Percentiles rank a stretch among this genome's conserved stretches.
Conservation (phyloP, 768 basidiomycete genomes). For the Russula earlei region DNA sequence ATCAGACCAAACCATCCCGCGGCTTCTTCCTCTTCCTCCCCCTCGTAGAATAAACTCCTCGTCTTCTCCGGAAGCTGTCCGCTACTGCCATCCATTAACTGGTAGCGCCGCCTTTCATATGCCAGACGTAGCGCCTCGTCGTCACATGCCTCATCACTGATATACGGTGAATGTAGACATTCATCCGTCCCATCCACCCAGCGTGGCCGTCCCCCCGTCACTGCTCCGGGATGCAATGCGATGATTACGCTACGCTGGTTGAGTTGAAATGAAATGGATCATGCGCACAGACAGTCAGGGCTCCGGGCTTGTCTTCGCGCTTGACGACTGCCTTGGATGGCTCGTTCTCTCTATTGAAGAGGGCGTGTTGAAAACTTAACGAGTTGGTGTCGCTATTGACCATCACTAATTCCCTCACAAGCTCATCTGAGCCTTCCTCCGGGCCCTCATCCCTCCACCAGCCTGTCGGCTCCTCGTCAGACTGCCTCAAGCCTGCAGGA, state of each 20-base stretch:
- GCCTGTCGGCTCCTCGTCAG: conserved; percentile 30
- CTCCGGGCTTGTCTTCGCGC: conserved; percentile 42
- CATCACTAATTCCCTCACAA: conserved; percentile 16
- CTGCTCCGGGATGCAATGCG: conserved; percentile 10
- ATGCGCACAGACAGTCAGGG: conserved; percentile 35
- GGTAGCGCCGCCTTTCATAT: conserved; percentile 8
- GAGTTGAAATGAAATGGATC: neutral
- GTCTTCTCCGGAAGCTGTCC: conserved; percentile 16
- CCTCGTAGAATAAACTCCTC: conserved; percentile 17
- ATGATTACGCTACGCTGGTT: conserved; percentile 5
- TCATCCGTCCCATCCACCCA: neutral
- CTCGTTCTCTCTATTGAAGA: conserved; percentile 27
- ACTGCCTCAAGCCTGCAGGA: conserved; percentile 27
- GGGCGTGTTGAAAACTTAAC: conserved; percentile 22
- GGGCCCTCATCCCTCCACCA: conserved; percentile 32
- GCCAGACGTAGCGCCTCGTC: conserved; percentile 18
- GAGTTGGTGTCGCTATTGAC: conserved; percentile 20
- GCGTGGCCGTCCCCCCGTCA: conserved; percentile 7
- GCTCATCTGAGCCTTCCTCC: conserved; percentile 21
- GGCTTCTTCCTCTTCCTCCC: conserved; percentile 15
- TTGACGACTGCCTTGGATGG: conserved; percentile 32
- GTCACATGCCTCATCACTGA: conserved; percentile 16
- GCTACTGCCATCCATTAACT: neutral
- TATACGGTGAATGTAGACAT: conserved; percentile 15
- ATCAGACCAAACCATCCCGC: conserved; percentile 10